Evolutionary conservation across 1,284 basidiomycete genomes (phyloP).

Genomic region (Microbotryum silenes-acaulis): DNA sequence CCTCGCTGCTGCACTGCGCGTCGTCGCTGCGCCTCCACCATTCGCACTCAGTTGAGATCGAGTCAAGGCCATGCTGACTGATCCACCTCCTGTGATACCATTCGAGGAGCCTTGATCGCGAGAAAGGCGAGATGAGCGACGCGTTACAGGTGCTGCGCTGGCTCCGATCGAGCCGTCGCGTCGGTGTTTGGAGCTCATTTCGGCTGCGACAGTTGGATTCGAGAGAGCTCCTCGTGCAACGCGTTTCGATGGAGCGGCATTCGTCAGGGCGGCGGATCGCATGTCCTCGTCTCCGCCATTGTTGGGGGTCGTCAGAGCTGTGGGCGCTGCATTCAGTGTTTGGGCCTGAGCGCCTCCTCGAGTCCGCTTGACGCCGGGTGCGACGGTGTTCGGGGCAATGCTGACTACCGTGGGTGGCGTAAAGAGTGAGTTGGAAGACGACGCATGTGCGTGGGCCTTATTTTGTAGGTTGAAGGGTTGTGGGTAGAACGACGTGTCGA

Average conservation of each 20-base stretch:
- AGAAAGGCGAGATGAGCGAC: slow-evolving; percentile 23
- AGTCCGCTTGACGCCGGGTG: slow-evolving; percentile 26
- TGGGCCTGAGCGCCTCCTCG: slow-evolving; percentile 1
- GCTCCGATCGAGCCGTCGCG: no score
- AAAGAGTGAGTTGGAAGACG: slow-evolving; percentile 16
- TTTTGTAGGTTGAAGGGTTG: neutral
- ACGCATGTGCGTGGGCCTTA: neutral
- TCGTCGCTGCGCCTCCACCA: neutral
- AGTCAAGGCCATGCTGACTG: slow-evolving; percentile 10
- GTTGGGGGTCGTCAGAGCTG: no score
- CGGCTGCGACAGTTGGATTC: no score
- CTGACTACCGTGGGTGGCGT: slow-evolving; percentile 10
- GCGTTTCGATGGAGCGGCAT: no score
- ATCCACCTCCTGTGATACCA: neutral
- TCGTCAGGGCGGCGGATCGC: neutral
- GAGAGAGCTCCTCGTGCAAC: no score
- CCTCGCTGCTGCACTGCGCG: neutral
- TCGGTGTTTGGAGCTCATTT: no score
- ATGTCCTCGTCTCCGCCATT: no score
- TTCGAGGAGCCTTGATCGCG: slow-evolving; percentile 1
- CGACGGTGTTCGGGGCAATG: slow-evolving; percentile 4
- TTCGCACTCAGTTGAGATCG: slow-evolving; percentile 8
- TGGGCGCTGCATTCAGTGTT: neutral
- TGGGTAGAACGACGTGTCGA: slow-evolving; percentile 26
- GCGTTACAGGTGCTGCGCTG: slow-evolving; percentile 1